Evolutionary conservation across 768 basidiomycete species (phyloP).

Genomic region (Hygrophorus russula): DNA sequence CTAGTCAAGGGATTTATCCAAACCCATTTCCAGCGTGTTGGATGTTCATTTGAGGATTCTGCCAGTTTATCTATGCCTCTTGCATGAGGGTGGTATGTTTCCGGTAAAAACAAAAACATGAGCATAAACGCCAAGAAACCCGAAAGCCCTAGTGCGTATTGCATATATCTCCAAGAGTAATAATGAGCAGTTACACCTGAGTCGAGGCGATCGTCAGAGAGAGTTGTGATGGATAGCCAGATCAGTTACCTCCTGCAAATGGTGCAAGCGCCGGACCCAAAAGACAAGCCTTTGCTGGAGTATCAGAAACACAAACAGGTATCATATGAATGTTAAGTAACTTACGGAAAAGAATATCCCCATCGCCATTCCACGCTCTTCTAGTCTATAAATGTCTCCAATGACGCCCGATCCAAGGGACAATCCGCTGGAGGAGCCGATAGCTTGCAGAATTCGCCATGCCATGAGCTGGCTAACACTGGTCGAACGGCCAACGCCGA

Average conservation of each 20-base stretch:
- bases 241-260: constrained; percentile 34
- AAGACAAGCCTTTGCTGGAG: constrained; percentile 29
- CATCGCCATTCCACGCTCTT: constrained; percentile 49
- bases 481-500: constrained; percentile 42
- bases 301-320: not conserved
- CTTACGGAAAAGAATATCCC: constrained; percentile 45
- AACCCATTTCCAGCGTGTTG: constrained; percentile 18
- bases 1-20: constrained; percentile 51
- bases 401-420: constrained; percentile 52
- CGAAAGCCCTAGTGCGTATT: constrained; percentile 30
- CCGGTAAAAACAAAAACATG: constrained; percentile 41
- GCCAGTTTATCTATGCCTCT: constrained; percentile 40
- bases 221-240: not conserved
- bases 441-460: constrained; percentile 55
- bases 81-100: constrained; percentile 53
- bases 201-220: not conserved
- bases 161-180: constrained; percentile 56
- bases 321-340: not conserved
- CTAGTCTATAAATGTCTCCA: constrained; percentile 55
- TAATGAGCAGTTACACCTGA: constrained; percentile 43
- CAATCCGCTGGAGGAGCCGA: constrained; percentile 46
- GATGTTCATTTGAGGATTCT: constrained; percentile 9
- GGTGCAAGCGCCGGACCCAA: constrained; percentile 56
- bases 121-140: constrained; percentile 27
- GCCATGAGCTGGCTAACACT: constrained; percentile 38